Base-by-base conservation (phyloP, 495 filamentous ascomycete species). In the Schizothecium vesticola region DNA sequence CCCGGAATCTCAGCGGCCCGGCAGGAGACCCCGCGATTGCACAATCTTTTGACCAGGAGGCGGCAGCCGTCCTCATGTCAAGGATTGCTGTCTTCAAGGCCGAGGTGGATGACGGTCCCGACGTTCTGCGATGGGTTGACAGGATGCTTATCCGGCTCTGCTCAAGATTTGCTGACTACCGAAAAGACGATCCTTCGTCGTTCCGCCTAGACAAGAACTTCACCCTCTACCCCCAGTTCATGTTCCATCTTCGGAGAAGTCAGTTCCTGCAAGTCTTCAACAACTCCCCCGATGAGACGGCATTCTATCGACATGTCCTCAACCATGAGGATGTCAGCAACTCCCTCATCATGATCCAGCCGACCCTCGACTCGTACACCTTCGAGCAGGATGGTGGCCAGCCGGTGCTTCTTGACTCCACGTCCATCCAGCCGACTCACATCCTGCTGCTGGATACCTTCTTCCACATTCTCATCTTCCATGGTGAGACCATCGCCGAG, bases 231-330 rank as follows among this genome's bases (percentile, higher is more conserved):
- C 96, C 96, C 33, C 96, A 99, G 80, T 99, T 99, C 82, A 98
- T 99, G 96, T 99, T 98, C 85, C 96, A 99, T 77, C 85, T 99
- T 68, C 90, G 96, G 64, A 88, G 96, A 76, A 96, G 91, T 74
- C 96, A 99, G 79, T 99, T 99, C 82, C 81, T 99, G 73, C 96
- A 99, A 76, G 94, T 99, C 61, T 99, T 99, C 85, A 99, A 99
- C 83, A 98, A 97, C 80, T 97, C 94, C 0, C 96, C 96, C 13
- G 96, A 99, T 73, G 96, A 99, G 80, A 99, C 96, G 21, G 96
- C 96, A 21, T 99, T 98, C 81, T 97, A 98, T 78, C 86, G 96
- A 63, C 96, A 99, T 76, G 93, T 98, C 12, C 85, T 99, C 65
- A 94, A 97, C 78, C 93, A 97, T 71, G 96, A 99, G 79, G 96